Evolutionary conservation across 2,329 filamentous ascomycete species (phyloP), one percentile per base, ranked within the genome.

Genomic region (Colletotrichum sp.): DNA sequence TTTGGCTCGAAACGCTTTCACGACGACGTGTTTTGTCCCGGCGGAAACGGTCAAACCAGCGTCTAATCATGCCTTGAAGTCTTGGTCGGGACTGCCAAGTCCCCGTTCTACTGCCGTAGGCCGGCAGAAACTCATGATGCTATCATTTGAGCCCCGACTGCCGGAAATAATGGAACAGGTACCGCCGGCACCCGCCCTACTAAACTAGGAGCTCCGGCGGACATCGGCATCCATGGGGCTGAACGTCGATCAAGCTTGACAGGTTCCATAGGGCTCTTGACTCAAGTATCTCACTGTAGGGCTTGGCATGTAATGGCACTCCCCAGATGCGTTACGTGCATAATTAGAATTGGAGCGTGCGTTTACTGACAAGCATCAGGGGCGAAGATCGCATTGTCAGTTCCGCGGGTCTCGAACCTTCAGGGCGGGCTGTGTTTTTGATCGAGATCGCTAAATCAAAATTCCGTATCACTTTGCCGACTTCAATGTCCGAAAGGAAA

Each of bases 151-250:
- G 9, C 3, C n/a, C 44, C n/a, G 44, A 49, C 44, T 49, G 2
- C 9, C 19, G 19, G 8, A 1, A 0, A 0, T 8, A 0, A 49
- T 22, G 44, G 6, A 22, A 4, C n/a, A 0, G 6, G n/a, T n/a
- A n/a, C n/a, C n/a, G n/a, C n/a, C n/a, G n/a, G n/a, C 44, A 52
- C 12, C 11, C 44, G 2, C n/a, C n/a, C n/a, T 22, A 4, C 44
- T 22, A 4, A 52, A 52, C 2, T 52, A 0, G 11, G 44, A 52
- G 6, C 44, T 25, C 44, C 44, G 44, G 44, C 44, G 44, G 44
- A 52, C 11, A 1, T 22, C 6, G 44, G 44, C 44, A 22, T 0
- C n/a, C n/a, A 22, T 22, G n/a, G 44, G 8, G 2, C 44, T 13
- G 11, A 22, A 0, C n/a, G n/a, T 22, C 44, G 44, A 52, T 52